phyloP scores from a whole-genome alignment of 139 green algal genomes.

The Coelastrella sp. region DNA sequence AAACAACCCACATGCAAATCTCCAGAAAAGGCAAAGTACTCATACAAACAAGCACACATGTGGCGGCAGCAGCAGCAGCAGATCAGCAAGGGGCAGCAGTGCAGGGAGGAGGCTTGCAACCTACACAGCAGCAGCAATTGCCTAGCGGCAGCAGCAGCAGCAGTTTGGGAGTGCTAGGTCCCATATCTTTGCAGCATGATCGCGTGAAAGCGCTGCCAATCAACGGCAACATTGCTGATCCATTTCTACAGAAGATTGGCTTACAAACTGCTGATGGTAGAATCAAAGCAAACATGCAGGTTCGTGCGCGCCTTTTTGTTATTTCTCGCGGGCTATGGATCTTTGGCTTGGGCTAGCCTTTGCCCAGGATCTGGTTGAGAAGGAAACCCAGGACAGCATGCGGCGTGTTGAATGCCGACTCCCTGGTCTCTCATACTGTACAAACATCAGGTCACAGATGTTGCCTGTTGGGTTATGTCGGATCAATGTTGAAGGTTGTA shows the following conservation, averaged over 20 bases:
- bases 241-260: slow-evolving; percentile 71
- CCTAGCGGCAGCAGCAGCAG: slow-evolving; percentile 41
- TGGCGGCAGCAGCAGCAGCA: slow-evolving; percentile 28
- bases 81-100: neutral
- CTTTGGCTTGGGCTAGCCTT: too few species aligned
- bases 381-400: too few species aligned
- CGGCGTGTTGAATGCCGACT: too few species aligned
- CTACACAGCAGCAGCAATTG: slow-evolving; percentile 27
- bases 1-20: slow-evolving; percentile 6
- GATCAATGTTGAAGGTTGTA: too few species aligned
- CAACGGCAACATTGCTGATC: slow-evolving; percentile 50
- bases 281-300: slow-evolving; percentile 60
- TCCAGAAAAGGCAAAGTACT: slow-evolving; percentile 16
- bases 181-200: slow-evolving; percentile 57
- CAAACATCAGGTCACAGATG: too few species aligned
- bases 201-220: slow-evolving; percentile 64
- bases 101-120: too few species aligned
- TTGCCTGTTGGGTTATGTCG: too few species aligned
- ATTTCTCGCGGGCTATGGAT: too few species aligned
- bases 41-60: slow-evolving; percentile 19
- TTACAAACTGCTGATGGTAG: slow-evolving; percentile 65
- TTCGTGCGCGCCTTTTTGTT: neutral
- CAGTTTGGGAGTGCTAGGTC: neutral
- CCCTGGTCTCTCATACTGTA: too few species aligned
- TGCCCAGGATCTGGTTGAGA: too few species aligned